A percentile compares a stretch with the other conserved stretches of the same genome.
phyloP scores from a whole-genome alignment of 1,284 basidiomycete species.

The Schizophyllum amplum region DNA sequence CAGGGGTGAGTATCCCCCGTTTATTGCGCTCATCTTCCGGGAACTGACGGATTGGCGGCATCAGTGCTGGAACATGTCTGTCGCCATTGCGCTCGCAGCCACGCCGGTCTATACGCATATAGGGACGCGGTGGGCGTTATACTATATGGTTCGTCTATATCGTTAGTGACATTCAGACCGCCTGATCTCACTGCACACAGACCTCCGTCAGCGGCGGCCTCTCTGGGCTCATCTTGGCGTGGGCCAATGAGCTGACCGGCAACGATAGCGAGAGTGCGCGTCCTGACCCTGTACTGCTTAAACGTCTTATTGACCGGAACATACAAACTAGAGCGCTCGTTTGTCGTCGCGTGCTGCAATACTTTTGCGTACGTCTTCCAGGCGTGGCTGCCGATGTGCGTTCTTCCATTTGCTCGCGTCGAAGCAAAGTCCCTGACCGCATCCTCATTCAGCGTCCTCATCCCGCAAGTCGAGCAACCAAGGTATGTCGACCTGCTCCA shows the following conservation, averaged over 20 bases:
- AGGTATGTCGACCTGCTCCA: too few species aligned
- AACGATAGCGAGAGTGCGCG: conserved; percentile 30
- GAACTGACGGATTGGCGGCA: neutral
- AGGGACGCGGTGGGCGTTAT: conserved; percentile 30
- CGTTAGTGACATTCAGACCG: neutral
- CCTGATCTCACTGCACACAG: conserved; percentile 4
- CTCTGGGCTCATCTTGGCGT: conserved; percentile 30
- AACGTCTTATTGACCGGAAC: neutral
- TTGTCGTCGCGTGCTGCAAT: conserved; percentile 31
- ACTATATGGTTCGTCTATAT: conserved; percentile 25
- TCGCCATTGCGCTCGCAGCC: conserved; percentile 25
- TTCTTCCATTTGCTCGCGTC: neutral
- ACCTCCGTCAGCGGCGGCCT: conserved; percentile 21
- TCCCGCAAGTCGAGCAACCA: conserved; percentile 34
- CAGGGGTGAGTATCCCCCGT: conserved; percentile 23
- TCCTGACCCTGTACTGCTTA: too few species aligned
- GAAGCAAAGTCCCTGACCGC: neutral
- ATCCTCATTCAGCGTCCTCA: conserved; percentile 25
- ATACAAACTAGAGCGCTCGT: conserved; percentile 27
- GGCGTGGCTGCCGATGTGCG: conserved; percentile 14
- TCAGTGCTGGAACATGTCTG: conserved; percentile 27
- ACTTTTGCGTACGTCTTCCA: conserved; percentile 26
- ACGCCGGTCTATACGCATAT: conserved; percentile 28
- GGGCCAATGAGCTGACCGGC: conserved; percentile 34
- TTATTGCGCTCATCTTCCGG: neutral